Evolutionary conservation across 371 early-diverging fungal species (phyloP).

Genomic region (Mucor irregularis): DNA sequence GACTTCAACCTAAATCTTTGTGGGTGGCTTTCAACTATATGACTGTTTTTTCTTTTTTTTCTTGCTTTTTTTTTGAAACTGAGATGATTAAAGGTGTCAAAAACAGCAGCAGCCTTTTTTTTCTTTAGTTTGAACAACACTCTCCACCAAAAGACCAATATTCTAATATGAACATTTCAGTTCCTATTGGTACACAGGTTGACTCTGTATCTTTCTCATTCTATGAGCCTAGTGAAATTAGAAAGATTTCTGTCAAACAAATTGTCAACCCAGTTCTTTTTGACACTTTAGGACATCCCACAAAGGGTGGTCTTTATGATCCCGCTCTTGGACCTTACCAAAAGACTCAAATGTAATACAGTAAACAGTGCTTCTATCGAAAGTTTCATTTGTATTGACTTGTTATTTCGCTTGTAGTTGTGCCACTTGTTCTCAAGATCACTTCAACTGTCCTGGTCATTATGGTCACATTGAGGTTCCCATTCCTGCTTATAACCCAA

Average conservation of each 20-base stretch:
- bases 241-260: conserved; percentile 92
- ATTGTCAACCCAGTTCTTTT: conserved; percentile 90
- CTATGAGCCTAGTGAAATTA: conserved; percentile 91
- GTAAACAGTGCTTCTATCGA: not conserved
- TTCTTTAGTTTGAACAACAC: not conserved
- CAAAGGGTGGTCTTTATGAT: conserved; percentile 95
- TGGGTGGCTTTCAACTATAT: conserved; percentile 5
- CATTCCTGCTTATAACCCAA: conserved; percentile 94
- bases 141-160: conserved; percentile 6
- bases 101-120: conserved; percentile 10
- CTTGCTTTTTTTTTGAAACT: conserved; percentile 10
- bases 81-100: conserved; percentile 4
- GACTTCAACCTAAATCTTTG: too few relatives aligned
- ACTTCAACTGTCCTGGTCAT: conserved; percentile 95
- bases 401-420: conserved; percentile 58
- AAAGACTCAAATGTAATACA: conserved; percentile 65
- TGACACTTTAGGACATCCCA: conserved; percentile 93
- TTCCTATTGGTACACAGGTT: conserved; percentile 68
- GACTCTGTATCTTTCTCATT: conserved; percentile 85
- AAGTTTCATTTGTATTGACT: not conserved
- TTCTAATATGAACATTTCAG: conserved; percentile 65
- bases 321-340: conserved; percentile 93
- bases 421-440: conserved; percentile 84
- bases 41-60: conserved; percentile 12
- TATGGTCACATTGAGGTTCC: conserved; percentile 99